A percentile compares a stretch with the other conserved stretches of the same genome.
phyloP scores from a whole-genome alignment of 371 early-diverging fungal genomes.

The Mucor mucedo region DNA sequence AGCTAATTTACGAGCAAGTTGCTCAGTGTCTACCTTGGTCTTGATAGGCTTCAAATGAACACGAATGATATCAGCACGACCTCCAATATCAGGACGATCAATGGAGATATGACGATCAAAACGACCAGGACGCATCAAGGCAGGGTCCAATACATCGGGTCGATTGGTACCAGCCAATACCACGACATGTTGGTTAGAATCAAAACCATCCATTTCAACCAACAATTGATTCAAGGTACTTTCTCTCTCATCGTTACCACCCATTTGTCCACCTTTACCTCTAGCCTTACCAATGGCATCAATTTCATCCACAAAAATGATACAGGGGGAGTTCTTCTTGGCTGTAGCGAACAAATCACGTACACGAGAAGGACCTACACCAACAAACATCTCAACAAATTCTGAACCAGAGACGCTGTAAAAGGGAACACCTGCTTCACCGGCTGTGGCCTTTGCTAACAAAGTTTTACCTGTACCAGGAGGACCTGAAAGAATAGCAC shows the following conservation, averaged over 20 bases:
- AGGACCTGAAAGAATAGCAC: constrained; percentile 95
- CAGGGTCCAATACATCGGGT: constrained; percentile 92
- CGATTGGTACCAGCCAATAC: constrained; percentile 96
- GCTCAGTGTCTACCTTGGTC: constrained; percentile 75
- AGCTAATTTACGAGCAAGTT: constrained; percentile 81
- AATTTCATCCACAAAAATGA: constrained; percentile 99
- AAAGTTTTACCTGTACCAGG: constrained; percentile 99
- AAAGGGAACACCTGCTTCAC: constrained; percentile 98
- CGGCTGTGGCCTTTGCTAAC: constrained; percentile 98
- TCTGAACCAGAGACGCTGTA: constrained; percentile 98
- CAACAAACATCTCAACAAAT: constrained; percentile 99
- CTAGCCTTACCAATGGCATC: constrained; percentile 99
- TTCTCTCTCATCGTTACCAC: constrained; percentile 98
- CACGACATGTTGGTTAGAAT: constrained; percentile 89
- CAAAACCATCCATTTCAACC: constrained; percentile 99
- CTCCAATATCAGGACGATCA: constrained; percentile 96
- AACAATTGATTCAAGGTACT: constrained; percentile 97
- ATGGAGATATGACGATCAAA: constrained; percentile 98
- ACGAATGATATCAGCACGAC: constrained; percentile 93
- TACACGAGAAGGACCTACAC: constrained; percentile 98
- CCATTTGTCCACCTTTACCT: constrained; percentile 81
- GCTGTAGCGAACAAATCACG: constrained; percentile 97
- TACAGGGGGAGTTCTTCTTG: constrained; percentile 97
- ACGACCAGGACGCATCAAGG: constrained; percentile 95
- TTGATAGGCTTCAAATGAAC: constrained; percentile 96